Evolutionary conservation across 306 rosid genomes (phyloP).

Genomic region (Hippophae rhamnoides): DNA sequence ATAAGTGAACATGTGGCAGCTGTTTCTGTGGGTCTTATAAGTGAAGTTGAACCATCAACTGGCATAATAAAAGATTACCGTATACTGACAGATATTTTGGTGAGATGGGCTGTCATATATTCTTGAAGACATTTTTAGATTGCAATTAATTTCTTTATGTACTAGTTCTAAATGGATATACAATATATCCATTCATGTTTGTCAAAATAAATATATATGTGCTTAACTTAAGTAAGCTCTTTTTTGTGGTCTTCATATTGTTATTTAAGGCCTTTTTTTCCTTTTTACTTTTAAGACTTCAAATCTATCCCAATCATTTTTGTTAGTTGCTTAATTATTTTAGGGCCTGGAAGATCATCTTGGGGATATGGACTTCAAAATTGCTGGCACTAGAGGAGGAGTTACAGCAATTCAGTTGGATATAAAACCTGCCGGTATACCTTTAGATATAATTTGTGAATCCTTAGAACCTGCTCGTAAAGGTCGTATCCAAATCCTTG

Average conservation of each 20-base stretch:
- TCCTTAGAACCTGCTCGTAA: conserved; percentile 76
- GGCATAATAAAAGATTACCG: conserved; percentile 67
- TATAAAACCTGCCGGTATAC: conserved; percentile 96
- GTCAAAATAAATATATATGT: too few relatives aligned
- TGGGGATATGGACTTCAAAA: conserved; percentile 97
- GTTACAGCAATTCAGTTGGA: conserved; percentile 89
- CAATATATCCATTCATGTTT: too few relatives aligned
- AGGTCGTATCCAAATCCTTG: conserved; percentile 87
- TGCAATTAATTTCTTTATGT: too few relatives aligned
- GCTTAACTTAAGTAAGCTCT: too few relatives aligned
- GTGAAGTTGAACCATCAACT: conserved; percentile 68
- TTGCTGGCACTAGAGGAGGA: conserved; percentile 82
- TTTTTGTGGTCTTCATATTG: too few relatives aligned
- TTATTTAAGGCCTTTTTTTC: too few relatives aligned
- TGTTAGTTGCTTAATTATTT: conserved; percentile 4
- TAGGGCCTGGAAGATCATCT: conserved; percentile 98
- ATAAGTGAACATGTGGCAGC: conserved; percentile 88
- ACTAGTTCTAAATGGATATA: too few relatives aligned
- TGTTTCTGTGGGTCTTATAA: conserved; percentile 90
- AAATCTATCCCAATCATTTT: conserved; percentile 1
- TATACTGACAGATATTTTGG: conserved; percentile 94
- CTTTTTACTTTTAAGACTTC: too few relatives aligned
- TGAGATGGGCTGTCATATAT: conserved; percentile 27
- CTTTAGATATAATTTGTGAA: conserved; percentile 80
- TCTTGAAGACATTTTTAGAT: too few relatives aligned